Conservation (phyloP, 257 asterid species). For the Fraxinus quadrangulata region DNA sequence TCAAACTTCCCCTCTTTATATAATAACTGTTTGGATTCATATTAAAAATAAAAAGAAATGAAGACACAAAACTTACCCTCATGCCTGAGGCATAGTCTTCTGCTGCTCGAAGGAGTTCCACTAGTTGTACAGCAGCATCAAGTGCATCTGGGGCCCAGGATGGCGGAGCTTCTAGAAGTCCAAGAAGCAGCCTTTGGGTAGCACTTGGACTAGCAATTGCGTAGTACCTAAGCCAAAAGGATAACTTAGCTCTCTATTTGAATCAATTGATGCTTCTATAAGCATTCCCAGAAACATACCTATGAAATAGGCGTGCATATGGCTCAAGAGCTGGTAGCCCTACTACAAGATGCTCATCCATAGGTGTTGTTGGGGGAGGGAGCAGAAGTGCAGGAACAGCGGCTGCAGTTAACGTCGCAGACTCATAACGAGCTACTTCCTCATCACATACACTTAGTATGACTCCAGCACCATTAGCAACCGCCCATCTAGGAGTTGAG, state of each 20-base stretch:
- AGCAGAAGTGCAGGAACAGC: constrained; percentile 99
- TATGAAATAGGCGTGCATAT: constrained; percentile 91
- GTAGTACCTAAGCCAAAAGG: constrained; percentile 66
- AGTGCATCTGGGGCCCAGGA: constrained; percentile 99
- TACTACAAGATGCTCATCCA: constrained; percentile 99
- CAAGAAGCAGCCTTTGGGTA: constrained; percentile 96
- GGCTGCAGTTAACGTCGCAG: constrained; percentile 93
- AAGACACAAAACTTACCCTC: constrained; percentile 58
- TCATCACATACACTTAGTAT: constrained; percentile 98
- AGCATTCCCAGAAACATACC: constrained; percentile 44
- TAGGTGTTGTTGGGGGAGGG: constrained; percentile 97
- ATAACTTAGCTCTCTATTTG: constrained; percentile 20
- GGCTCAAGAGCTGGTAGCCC: constrained; percentile 99
- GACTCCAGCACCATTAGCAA: constrained; percentile 99
- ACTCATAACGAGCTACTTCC: constrained; percentile 97
- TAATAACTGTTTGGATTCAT: background rate
- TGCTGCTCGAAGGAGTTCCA: constrained; percentile 98
- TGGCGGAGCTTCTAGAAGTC: constrained; percentile 99
- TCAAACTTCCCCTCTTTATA: background rate
- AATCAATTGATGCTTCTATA: constrained; percentile 19
- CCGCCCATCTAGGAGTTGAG: constrained; percentile 99
- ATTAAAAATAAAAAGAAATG: background rate
- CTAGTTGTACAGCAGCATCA: constrained; percentile 98
- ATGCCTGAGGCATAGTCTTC: constrained; percentile 95
- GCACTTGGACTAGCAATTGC: constrained; percentile 99